Percentiles rank a stretch among this genome's conserved stretches.
Conservation (phyloP, 1,139 yeast species). For the Magnusiomyces ingens region DNA sequence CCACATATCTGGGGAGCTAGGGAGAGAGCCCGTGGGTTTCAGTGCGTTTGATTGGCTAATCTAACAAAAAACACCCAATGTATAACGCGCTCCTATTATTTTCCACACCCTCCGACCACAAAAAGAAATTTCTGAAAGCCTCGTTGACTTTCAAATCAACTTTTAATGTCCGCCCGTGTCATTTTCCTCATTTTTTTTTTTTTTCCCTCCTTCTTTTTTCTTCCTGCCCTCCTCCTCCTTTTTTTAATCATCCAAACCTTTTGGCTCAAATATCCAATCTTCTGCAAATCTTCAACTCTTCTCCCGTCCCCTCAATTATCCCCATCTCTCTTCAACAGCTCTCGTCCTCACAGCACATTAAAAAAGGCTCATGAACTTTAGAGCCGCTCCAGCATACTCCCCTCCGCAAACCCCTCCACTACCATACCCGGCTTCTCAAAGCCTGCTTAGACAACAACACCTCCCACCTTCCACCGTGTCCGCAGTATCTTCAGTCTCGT, state of each 20-base stretch:
- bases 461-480: too few relatives aligned
- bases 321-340: too few relatives aligned
- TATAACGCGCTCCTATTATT: too few relatives aligned
- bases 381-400: neutral
- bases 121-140: neutral
- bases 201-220: neutral
- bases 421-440: neutral
- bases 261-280: neutral
- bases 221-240: neutral
- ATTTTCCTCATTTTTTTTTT: neutral
- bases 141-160: neutral
- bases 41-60: too few relatives aligned
- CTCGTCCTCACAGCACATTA: neutral
- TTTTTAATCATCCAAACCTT: neutral
- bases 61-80: too few relatives aligned
- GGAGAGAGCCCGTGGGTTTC: too few relatives aligned
- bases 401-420: slow-evolving; percentile 2
- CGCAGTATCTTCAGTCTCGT: too few relatives aligned
- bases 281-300: too few relatives aligned
- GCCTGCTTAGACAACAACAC: too few relatives aligned
- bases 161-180: neutral
- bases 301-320: too few relatives aligned
- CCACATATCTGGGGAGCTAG: too few relatives aligned
- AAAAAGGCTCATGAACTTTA: slow-evolving; percentile 5
- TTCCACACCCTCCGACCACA: too few relatives aligned